Evolutionary conservation across 257 asterid genomes (phyloP).

Genomic region (Plantago ovata): DNA sequence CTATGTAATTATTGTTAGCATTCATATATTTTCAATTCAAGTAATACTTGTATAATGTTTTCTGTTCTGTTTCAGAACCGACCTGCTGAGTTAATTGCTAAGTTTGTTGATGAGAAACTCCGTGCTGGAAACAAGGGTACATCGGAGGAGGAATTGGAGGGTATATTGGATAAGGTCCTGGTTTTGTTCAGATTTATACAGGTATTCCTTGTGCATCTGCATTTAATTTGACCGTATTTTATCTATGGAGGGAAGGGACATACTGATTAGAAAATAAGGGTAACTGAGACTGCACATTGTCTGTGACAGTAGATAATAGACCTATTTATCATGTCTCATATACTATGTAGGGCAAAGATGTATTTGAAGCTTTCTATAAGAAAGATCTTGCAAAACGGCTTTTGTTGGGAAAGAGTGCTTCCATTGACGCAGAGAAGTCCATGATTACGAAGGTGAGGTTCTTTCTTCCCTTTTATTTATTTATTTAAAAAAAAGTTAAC

Average conservation of each 20-base stretch:
- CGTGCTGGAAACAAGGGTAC: slow-evolving; percentile 99
- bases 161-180: slow-evolving; percentile 94
- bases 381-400: slow-evolving; percentile 89
- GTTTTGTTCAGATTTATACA: slow-evolving; percentile 95
- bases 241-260: background rate
- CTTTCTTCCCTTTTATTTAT: no score
- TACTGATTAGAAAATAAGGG: background rate
- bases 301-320: slow-evolving; percentile 4
- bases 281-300: background rate
- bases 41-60: background rate
- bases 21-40: background rate
- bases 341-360: slow-evolving; percentile 52
- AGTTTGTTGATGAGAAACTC: slow-evolving; percentile 94
- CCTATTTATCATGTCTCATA: slow-evolving; percentile 4
- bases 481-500: no score
- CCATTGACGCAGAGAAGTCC: slow-evolving; percentile 99
- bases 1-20: no score
- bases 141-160: slow-evolving; percentile 99
- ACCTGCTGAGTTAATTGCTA: slow-evolving; percentile 97
- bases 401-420: slow-evolving; percentile 93
- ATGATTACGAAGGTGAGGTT: slow-evolving; percentile 60
- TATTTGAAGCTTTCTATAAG: slow-evolving; percentile 65
- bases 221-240: background rate
- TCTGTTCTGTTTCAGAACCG: slow-evolving; percentile 58
- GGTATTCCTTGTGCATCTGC: slow-evolving; percentile 35